Evolutionary conservation across 2,329 filamentous ascomycete genomes (phyloP), one percentile per base, ranked within the genome.

Genomic region (Colletotrichum camelliae): DNA sequence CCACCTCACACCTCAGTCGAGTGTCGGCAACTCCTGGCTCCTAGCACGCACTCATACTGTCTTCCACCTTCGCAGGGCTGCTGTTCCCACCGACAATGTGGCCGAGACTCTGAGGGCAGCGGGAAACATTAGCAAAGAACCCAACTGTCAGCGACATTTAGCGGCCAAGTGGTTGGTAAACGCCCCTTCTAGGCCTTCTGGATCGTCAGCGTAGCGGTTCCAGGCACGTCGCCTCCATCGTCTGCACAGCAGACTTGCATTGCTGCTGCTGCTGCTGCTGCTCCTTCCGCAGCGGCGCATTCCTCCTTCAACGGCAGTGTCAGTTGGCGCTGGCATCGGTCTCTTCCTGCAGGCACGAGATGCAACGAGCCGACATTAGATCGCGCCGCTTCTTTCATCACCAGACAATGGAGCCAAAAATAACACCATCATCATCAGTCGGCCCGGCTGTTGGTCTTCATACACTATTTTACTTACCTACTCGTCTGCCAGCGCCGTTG

Each of bases 81-180:
- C 39, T 52, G 43, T 39, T 27, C 29, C 27, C 24, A 60, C 72
- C 68, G 68, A 75, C 62, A 62, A 43, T 62, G 52, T 29, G 35
- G 72, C 72, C 68, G 72, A 74, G 72, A 27, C 57, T 33, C 33
- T 37, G 39, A 60, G 55, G 60, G 31, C 29, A 8, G 61, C 39
- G 61, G 37, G 29, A 65, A 33, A 39, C 18, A 7, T 39, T 39
- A n/a, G 31, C 62, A 37, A 57, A 29, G 18, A 33, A 7, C 21
- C 24, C 58, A 71, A 65, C 68, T 75, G 72, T 72, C 72, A 75
- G 43, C 68, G 16, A 61, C 55, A 7, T 35, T 55, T 75, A 61
- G 72, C 69, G 62, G 68, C 69, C 72, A 55, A 5, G 39, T 24
- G 31, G 55, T 55, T 67, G 68, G 72, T 67, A 61, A 75, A 66